Evolutionary conservation across 1,284 basidiomycete genomes (phyloP).

Genomic region (Hemileia vastatrix): DNA sequence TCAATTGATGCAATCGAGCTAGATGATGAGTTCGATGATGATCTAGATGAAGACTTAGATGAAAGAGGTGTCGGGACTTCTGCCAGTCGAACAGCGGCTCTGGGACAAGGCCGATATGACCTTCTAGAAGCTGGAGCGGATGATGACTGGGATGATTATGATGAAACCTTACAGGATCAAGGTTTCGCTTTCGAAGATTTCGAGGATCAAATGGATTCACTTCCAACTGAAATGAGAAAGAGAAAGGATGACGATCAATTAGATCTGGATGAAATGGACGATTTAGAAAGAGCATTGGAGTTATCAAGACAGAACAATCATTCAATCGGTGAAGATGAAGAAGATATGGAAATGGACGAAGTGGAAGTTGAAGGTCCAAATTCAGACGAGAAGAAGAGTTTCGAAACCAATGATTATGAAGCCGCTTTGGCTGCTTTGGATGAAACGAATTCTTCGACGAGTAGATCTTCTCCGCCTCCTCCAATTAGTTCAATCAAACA

Average conservation of each 20-base stretch:
- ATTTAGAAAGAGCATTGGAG: conserved; percentile 31
- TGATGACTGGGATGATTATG: neutral
- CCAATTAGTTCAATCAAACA: neutral
- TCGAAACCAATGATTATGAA: neutral
- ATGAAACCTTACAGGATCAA: neutral
- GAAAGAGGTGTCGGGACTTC: neutral
- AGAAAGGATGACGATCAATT: no score
- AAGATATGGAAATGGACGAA: conserved; percentile 26
- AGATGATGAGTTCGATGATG: neutral
- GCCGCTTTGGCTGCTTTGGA: neutral
- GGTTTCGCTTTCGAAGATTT: neutral
- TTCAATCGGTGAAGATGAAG: neutral
- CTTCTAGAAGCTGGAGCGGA: neutral
- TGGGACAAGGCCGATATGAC: neutral
- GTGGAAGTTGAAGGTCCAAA: no score
- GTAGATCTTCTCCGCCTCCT: neutral
- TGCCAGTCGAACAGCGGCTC: neutral
- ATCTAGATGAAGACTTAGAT: neutral
- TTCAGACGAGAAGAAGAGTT: conserved; percentile 8
- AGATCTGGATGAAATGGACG: conserved; percentile 33
- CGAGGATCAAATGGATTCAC: conserved; percentile 1
- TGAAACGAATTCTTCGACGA: no score
- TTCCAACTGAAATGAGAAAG: neutral
- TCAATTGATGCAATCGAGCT: neutral
- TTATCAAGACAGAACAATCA: conserved; percentile 24